Evolutionary conservation across 495 filamentous ascomycete genomes (phyloP), one percentile per base, ranked within the genome.

Genomic region (Penicillium lividum): DNA sequence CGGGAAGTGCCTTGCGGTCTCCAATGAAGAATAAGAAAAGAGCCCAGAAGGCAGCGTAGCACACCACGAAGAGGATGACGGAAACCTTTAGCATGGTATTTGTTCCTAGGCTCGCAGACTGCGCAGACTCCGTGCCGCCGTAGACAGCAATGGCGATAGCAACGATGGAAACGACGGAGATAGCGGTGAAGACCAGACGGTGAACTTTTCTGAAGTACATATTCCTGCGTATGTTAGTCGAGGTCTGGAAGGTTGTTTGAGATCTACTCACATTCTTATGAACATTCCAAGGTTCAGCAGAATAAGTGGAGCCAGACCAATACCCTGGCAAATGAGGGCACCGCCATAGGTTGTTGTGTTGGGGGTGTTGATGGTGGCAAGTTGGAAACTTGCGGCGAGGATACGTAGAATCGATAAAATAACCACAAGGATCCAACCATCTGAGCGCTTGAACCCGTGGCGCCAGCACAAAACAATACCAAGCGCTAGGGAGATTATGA

Each of bases 271-370:
- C 43, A 46, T 10, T 46, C 43, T 22, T 3, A 46, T 27, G 18
- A 46, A 46, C 18, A 46, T 3, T 9, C 43, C 43, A 10, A 46
- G 16, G 18, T 46, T 46, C 43, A 46, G 13, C 5, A 46, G 25
- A n/a, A 27, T 46, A 7, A 46, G 18, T 7, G 43, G 43, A 6
- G 18, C 43, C 16, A 46, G 43, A 27, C 43, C 43, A 27, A 46
- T 46, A 11, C 43, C 43, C 7, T 46, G 43, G 18, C 43, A 46
- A 11, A 46, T 46, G 18, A 46, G 43, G 3, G 43, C 43, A 13
- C 43, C 43, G 25, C 43, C 43, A 46, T 46, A 46, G 3, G 43
- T 46, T 46, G 43, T 27, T 15, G 43, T 46, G 18, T 27, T 46
- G 2, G 16, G 43, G 43, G 16, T 46, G 18, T 46, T 25, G 8